Conservation (phyloP, 257 asterid species). For the Solanum rostratum region DNA sequence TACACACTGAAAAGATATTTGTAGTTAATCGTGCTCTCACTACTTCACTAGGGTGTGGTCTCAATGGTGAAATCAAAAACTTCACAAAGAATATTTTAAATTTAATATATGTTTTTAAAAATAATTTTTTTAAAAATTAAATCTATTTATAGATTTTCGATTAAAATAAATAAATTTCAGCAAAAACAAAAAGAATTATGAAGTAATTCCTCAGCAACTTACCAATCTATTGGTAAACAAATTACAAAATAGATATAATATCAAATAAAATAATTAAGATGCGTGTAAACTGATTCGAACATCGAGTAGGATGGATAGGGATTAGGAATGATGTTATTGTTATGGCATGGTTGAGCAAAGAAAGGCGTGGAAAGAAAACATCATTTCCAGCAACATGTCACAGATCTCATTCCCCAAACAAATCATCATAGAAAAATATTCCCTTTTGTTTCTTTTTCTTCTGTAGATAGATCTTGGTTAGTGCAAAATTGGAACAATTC, state of each 20-base stretch:
- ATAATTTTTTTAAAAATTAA: too few relatives aligned
- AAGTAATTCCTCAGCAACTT: neutral
- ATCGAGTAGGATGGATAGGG: neutral
- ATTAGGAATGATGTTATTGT: neutral
- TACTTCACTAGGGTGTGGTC: neutral
- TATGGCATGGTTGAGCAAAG: neutral
- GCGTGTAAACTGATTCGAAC: fast-evolving
- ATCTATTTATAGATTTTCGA: neutral
- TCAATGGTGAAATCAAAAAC: too few relatives aligned
- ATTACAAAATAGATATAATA: neutral
- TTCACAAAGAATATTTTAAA: too few relatives aligned
- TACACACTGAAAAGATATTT: too few relatives aligned
- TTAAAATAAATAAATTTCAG: too few relatives aligned
- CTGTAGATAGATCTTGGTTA: neutral
- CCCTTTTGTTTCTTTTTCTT: neutral
- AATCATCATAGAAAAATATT: neutral
- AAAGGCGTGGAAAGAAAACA: neutral
- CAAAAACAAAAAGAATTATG: too few relatives aligned
- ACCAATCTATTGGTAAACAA: too few relatives aligned
- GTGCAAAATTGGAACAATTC: neutral
- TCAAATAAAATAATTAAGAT: fast-evolving
- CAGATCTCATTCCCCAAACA: neutral
- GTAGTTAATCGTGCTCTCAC: too few relatives aligned
- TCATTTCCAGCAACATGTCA: neutral
- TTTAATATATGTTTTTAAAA: too few relatives aligned